These are phyloP conservation scores for Tephrocybe sp. DNA, from an alignment of 768 basidiomycete species.

Conservation along the genomic window DNA sequence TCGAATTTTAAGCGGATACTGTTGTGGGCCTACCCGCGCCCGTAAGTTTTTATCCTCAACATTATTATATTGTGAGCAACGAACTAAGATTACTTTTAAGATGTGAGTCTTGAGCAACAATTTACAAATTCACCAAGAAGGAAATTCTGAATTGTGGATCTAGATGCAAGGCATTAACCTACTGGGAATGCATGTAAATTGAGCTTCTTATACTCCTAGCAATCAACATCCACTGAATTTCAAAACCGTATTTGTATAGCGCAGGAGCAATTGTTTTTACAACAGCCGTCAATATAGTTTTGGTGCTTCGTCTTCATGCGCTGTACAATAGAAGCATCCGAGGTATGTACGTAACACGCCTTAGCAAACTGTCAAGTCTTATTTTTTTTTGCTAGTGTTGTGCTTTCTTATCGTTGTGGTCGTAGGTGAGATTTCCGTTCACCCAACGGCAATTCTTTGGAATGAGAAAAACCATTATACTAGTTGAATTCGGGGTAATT, in stretches of 20 bases:
- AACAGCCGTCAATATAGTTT: conserved; percentile 6
- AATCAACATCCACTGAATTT: background rate
- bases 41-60: background rate
- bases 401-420: background rate
- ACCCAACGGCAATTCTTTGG: background rate
- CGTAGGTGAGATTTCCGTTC: background rate
- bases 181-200: conserved; percentile 1
- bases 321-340: conserved; percentile 1
- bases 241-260: background rate
- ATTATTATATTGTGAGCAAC: background rate
- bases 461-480: background rate
- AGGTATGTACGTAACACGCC: background rate
- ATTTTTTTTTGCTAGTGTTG: background rate
- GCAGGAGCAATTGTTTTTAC: conserved; percentile 3
- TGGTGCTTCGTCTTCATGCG: conserved; percentile 9
- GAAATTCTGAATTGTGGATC: background rate
- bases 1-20: background rate
- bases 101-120: background rate
- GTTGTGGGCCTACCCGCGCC: background rate
- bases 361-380: background rate
- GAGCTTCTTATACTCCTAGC: background rate
- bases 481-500: conserved; percentile 3
- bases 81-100: background rate
- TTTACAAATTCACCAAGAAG: background rate
- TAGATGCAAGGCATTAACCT: background rate